phyloP scores from a whole-genome alignment of 768 basidiomycete genomes.

The Tubosaeta sp. region DNA sequence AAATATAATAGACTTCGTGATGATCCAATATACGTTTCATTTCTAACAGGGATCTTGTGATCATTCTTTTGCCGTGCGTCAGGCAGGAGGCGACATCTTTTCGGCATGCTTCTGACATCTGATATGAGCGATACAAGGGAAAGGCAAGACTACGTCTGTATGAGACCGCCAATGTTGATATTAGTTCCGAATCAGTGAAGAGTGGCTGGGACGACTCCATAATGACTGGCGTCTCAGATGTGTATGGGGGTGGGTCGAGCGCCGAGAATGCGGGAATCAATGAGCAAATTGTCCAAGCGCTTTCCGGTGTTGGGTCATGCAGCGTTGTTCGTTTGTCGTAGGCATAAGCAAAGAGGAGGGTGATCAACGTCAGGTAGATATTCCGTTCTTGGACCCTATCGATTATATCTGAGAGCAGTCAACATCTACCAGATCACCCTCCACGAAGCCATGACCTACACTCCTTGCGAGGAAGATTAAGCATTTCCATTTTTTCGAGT shows the following conservation, averaged over 20 bases:
- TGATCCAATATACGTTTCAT: slow-evolving; percentile 72
- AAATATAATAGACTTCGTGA: slow-evolving; percentile 86
- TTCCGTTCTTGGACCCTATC: slow-evolving; percentile 51
- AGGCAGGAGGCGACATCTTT: slow-evolving; percentile 59
- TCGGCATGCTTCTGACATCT: slow-evolving; percentile 64
- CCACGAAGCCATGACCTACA: slow-evolving; percentile 33
- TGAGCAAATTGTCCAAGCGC: slow-evolving; percentile 78
- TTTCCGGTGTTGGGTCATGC: slow-evolving; percentile 79
- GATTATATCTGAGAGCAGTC: slow-evolving; percentile 51
- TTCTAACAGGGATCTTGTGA: slow-evolving; percentile 65
- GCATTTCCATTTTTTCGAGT: slow-evolving; percentile 63
- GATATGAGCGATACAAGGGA: slow-evolving; percentile 77
- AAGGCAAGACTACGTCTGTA: slow-evolving; percentile 75
- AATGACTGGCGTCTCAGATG: slow-evolving; percentile 12
- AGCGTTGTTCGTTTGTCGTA: slow-evolving; percentile 80
- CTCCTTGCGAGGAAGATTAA: slow-evolving; percentile 50
- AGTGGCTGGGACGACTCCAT: slow-evolving; percentile 1
- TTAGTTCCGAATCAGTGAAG: slow-evolving; percentile 46
- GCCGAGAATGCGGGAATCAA: slow-evolving; percentile 80
- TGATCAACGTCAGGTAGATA: slow-evolving; percentile 66
- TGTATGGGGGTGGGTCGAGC: slow-evolving; percentile 65
- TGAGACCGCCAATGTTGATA: slow-evolving; percentile 50
- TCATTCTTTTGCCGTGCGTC: slow-evolving; percentile 53
- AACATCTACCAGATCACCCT: not conserved
- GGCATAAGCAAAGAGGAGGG: slow-evolving; percentile 72